Percentiles rank a stretch among this genome's conserved stretches.
Conservation (phyloP, 31 red algal species). For the Porphyra umbilicalis region DNA sequence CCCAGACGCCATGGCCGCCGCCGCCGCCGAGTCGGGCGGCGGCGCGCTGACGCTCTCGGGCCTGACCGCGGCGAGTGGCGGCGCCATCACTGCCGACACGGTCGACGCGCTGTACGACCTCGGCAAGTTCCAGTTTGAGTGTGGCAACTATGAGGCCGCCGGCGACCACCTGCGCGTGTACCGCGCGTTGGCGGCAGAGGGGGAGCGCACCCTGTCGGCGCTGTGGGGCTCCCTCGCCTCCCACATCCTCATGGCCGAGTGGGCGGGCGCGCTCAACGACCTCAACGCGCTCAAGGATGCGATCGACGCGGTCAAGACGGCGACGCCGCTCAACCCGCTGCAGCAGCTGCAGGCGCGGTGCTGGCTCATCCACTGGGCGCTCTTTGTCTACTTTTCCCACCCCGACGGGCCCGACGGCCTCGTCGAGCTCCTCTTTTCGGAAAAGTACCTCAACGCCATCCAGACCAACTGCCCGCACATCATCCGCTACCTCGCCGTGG, state of each 20-base stretch:
- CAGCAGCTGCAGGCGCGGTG: conserved; percentile 92
- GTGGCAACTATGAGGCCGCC: conserved; percentile 84
- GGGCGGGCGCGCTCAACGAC: conserved; percentile 80
- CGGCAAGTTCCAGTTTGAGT: conserved; percentile 92
- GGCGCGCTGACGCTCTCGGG: conserved; percentile 37
- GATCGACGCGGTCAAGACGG: conserved; percentile 55
- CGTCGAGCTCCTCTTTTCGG: conserved; percentile 79
- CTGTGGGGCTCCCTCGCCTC: conserved; percentile 89
- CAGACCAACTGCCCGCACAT: conserved; percentile 98
- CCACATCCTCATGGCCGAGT: conserved; percentile 63
- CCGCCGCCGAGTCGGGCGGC: conserved; percentile 7
- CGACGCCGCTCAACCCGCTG: conserved; percentile 78
- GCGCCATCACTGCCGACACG: conserved; percentile 49
- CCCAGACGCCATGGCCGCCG: conserved; percentile 35
- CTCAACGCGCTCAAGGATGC: conserved; percentile 68
- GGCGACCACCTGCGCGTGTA: conserved; percentile 64
- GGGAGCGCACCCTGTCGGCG: conserved; percentile 74
- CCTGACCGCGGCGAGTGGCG: conserved; percentile 27
- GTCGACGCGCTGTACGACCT: conserved; percentile 86
- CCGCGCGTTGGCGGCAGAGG: conserved; percentile 33
- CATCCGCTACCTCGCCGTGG: conserved; percentile 80
- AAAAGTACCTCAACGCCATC: conserved; percentile 92
- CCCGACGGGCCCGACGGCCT: conserved; percentile 67
- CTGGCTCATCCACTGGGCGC: conserved; percentile 96
- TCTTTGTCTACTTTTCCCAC: conserved; percentile 96